Evolutionary conservation across 768 basidiomycete genomes (phyloP).

Genomic region (Crepidotus variabilis): DNA sequence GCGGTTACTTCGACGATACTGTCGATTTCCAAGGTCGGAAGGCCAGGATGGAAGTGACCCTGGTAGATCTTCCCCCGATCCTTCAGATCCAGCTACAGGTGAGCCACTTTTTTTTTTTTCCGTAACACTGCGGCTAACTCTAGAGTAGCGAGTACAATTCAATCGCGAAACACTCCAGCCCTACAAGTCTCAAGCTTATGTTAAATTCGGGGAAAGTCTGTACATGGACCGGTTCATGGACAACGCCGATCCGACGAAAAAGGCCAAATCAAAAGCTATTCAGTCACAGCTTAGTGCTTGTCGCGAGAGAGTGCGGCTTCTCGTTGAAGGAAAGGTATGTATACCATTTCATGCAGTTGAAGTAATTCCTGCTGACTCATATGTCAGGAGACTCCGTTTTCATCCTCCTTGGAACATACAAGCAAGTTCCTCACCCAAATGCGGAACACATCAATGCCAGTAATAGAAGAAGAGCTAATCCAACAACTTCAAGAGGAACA

Average conservation of each 20-base stretch:
- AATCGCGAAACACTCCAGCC: slow-evolving; percentile 88
- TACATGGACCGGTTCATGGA: slow-evolving; percentile 92
- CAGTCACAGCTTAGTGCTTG: slow-evolving; percentile 60
- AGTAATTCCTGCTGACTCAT: too few species aligned
- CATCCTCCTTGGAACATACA: slow-evolving; percentile 50
- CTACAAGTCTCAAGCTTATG: slow-evolving; percentile 94
- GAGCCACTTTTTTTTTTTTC: slow-evolving; percentile 13
- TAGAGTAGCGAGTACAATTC: slow-evolving; percentile 81
- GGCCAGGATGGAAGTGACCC: slow-evolving; percentile 81
- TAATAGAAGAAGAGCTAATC: slow-evolving; percentile 60
- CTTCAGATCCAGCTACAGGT: slow-evolving; percentile 97
- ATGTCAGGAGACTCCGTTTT: slow-evolving; percentile 57
- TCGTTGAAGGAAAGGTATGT: slow-evolving; percentile 71
- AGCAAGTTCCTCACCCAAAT: slow-evolving; percentile 54
- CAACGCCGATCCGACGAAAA: slow-evolving; percentile 67
- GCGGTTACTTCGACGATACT: slow-evolving; percentile 85
- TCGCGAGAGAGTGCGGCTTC: slow-evolving; percentile 62
- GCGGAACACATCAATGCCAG: slow-evolving; percentile 37
- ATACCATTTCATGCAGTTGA: background rate
- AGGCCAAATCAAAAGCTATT: slow-evolving; percentile 63
- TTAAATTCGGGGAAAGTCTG: slow-evolving; percentile 84
- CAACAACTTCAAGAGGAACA: slow-evolving; percentile 51
- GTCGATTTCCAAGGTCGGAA: slow-evolving; percentile 87
- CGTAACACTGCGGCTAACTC: slow-evolving; percentile 6
- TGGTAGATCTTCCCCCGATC: slow-evolving; percentile 84